These are phyloP conservation scores for Cubamyces sp. DNA, from an alignment of 768 basidiomycete species.

Conservation along the genomic window DNA sequence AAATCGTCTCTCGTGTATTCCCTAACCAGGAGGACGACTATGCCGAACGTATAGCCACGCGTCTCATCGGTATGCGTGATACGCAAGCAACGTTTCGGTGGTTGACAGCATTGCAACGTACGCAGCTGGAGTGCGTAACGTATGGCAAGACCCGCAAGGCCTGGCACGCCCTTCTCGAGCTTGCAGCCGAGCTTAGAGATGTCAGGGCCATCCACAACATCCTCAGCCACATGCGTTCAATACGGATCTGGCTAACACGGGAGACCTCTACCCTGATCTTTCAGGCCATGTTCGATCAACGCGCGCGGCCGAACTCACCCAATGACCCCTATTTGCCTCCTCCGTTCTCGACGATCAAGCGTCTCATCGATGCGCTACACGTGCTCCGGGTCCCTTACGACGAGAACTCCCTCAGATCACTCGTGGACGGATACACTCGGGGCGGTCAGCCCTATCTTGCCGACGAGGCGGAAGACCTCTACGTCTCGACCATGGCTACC, in stretches of 20 bases:
- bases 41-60: background rate
- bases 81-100: too few species aligned
- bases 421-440: slow-evolving; percentile 27
- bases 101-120: too few species aligned
- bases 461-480: slow-evolving; percentile 21
- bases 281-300: slow-evolving; percentile 1
- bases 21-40: background rate
- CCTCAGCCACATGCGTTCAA: background rate
- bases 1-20: too few species aligned
- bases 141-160: background rate
- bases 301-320: background rate
- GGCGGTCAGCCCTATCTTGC: slow-evolving; percentile 19
- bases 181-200: background rate
- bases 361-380: background rate
- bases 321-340: slow-evolving; percentile 11
- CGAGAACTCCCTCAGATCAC: slow-evolving; percentile 12
- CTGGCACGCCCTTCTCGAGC: slow-evolving; percentile 4
- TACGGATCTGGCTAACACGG: background rate
- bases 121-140: too few species aligned
- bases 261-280: slow-evolving; percentile 1
- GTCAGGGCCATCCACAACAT: background rate
- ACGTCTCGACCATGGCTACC: background rate
- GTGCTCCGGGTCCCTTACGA: slow-evolving; percentile 24
- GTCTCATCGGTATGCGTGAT: background rate
- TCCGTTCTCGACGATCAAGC: slow-evolving; percentile 12